These are phyloP conservation scores for Aspergillus aculeatinus DNA, from an alignment of 2,329 filamentous ascomycete species.

Conservation along the genomic window DNA sequence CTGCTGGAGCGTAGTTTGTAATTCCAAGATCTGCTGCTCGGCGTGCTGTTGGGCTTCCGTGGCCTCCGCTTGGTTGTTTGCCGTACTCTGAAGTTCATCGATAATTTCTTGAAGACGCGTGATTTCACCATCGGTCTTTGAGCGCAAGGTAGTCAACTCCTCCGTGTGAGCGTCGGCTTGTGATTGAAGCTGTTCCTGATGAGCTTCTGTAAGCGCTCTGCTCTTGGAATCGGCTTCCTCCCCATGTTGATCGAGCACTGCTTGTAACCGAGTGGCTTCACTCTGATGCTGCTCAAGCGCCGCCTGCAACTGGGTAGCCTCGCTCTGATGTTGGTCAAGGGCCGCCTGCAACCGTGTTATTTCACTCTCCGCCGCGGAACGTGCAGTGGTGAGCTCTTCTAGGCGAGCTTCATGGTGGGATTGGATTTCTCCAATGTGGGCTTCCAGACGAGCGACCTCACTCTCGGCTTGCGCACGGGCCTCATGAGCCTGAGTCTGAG, in stretches of 20 bases:
- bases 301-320: conserved; percentile 18
- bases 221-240: conserved; percentile 25
- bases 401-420: conserved; percentile 8
- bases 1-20: conserved; percentile 28
- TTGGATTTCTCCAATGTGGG: conserved; percentile 10
- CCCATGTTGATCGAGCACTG: conserved; percentile 52
- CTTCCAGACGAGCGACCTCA: conserved; percentile 14
- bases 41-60: conserved; percentile 29
- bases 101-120: conserved; percentile 29
- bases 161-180: conserved; percentile 16
- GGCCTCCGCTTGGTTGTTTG: conserved; percentile 17
- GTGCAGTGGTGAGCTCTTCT: conserved; percentile 8
- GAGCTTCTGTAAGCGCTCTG: conserved; percentile 15
- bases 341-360: conserved; percentile 36
- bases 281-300: conserved; percentile 20
- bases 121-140: conserved; percentile 27
- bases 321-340: conserved; percentile 45
- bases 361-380: conserved; percentile 15
- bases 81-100: conserved; percentile 34
- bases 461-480: conserved; percentile 23
- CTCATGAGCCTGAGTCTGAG: conserved; percentile 24
- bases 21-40: conserved; percentile 27
- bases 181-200: conserved; percentile 17
- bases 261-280: conserved; percentile 30
- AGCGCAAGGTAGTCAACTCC: conserved; percentile 21